These are phyloP conservation scores for Paragyromitra xinjiangensis DNA, from an alignment of 495 filamentous ascomycete species.

Conservation along the genomic window DNA sequence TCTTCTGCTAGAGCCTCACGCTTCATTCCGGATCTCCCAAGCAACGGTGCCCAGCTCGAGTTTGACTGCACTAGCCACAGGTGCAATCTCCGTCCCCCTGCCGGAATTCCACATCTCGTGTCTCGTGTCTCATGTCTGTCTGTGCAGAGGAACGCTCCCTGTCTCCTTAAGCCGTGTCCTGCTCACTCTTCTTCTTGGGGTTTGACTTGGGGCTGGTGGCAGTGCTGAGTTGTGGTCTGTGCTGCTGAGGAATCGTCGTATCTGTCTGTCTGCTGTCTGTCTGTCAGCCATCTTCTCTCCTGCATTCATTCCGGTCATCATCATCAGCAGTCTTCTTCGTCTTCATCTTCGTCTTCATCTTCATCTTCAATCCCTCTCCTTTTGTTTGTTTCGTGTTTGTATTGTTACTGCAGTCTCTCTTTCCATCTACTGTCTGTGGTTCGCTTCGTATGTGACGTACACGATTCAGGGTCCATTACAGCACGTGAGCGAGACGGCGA, in stretches of 20 bases:
- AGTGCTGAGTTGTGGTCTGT: slow-evolving; percentile 6
- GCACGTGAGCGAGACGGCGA: slow-evolving; percentile 1
- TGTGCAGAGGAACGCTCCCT: neutral
- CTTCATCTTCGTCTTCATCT: neutral
- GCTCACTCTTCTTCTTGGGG: slow-evolving; percentile 1
- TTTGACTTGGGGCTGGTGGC: slow-evolving; percentile 7
- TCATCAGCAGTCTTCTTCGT: neutral
- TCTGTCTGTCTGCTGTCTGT: neutral
- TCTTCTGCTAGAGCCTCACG: neutral
- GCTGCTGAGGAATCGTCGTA: slow-evolving; percentile 5
- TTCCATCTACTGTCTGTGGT: neutral
- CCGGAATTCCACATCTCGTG: neutral
- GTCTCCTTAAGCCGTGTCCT: slow-evolving; percentile 16
- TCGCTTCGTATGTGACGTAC: slow-evolving; percentile 16
- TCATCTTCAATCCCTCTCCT: neutral
- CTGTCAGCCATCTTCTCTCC: slow-evolving; percentile 3
- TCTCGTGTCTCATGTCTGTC: slow-evolving; percentile 1
- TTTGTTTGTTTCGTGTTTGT: neutral
- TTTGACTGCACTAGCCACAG: slow-evolving; percentile 20
- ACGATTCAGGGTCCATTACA: slow-evolving; percentile 15
- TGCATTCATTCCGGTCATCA: neutral
- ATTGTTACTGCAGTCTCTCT: neutral
- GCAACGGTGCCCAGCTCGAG: neutral
- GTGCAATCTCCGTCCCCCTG: slow-evolving; percentile 23
- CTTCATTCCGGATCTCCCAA: slow-evolving; percentile 4